These are phyloP conservation scores for Hymenoscyphus linearis DNA, from an alignment of 2,329 filamentous ascomycete genomes.

Conservation along the genomic window DNA sequence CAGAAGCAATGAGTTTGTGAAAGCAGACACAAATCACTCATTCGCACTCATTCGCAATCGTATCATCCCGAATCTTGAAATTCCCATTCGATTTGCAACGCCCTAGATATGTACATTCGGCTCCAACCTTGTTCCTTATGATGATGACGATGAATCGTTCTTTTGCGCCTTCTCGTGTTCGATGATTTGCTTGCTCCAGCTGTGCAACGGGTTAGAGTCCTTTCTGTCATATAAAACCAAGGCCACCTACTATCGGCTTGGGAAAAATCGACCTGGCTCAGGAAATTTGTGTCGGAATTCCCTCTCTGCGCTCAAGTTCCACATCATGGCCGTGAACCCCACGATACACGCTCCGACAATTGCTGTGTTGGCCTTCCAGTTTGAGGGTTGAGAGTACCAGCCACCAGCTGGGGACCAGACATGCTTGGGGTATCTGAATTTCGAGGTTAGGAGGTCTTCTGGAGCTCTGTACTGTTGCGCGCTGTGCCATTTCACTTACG, in stretches of 20 bases:
- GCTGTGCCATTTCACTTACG: constrained; percentile 43
- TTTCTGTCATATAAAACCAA: neutral
- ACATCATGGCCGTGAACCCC: constrained; percentile 63
- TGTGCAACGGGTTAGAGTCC: constrained; percentile 31
- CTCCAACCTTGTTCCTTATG: constrained; percentile 1
- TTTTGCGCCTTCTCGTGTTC: constrained; percentile 56
- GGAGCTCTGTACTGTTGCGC: constrained; percentile 11
- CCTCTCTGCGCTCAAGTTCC: constrained; percentile 67
- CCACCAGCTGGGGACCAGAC: constrained; percentile 98
- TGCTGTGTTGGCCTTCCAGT: constrained; percentile 91
- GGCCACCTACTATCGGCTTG: constrained; percentile 72
- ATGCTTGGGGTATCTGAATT: constrained; percentile 84
- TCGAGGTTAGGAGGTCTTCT: constrained; percentile 19
- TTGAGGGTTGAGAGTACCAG: constrained; percentile 91
- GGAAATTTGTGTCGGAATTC: constrained; percentile 73
- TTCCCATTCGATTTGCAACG: constrained; percentile 19
- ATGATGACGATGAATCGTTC: constrained; percentile 14
- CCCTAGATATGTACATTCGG: constrained; percentile 28
- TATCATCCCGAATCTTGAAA: neutral
- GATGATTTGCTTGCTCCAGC: constrained; percentile 67
- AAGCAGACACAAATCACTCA: neutral
- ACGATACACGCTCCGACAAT: constrained; percentile 64
- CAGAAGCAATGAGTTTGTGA: neutral
- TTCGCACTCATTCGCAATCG: neutral
- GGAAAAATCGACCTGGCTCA: constrained; percentile 71